Percentiles rank a stretch among this genome's conserved stretches.
Evolutionary conservation across 164 flowering plant genomes (phyloP).

Genomic region (Vitis vinifera): DNA sequence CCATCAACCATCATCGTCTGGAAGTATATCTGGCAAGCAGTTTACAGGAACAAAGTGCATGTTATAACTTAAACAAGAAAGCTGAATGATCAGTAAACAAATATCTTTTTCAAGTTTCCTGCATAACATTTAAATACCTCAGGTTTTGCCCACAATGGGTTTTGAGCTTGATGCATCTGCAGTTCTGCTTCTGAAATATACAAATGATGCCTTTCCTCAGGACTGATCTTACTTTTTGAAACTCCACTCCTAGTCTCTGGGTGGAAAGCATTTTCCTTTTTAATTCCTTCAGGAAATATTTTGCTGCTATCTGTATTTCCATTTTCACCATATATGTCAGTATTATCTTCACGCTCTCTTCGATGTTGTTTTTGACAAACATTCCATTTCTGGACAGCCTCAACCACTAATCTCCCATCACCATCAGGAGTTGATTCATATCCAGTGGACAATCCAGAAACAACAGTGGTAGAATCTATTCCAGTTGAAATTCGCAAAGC

Average conservation of each 20-base stretch:
- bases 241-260: conserved; percentile 18
- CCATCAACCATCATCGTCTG: conserved; percentile 43
- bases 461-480: conserved; percentile 23
- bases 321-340: conserved; percentile 70
- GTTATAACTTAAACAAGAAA: not conserved
- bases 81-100: not conserved
- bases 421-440: conserved; percentile 40
- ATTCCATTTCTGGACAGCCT: conserved; percentile 79
- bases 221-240: conserved; percentile 26
- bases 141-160: conserved; percentile 69
- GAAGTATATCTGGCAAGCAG: conserved; percentile 55
- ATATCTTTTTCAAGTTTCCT: not conserved
- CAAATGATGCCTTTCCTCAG: conserved; percentile 55
- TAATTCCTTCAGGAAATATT: conserved; percentile 40
- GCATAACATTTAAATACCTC: conserved; percentile 43
- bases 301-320: conserved; percentile 43
- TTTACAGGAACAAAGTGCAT: conserved; percentile 4
- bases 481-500: conserved; percentile 39
- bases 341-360: conserved; percentile 58
- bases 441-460: conserved; percentile 28
- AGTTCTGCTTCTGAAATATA: conserved; percentile 78
- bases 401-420: conserved; percentile 57
- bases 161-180: conserved; percentile 55
- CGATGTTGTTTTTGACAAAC: conserved; percentile 58
- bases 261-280: conserved; percentile 18